These are phyloP conservation scores for Musa itinerans DNA, from an alignment of 176 grass and related monocot species.

Conservation along the genomic window DNA sequence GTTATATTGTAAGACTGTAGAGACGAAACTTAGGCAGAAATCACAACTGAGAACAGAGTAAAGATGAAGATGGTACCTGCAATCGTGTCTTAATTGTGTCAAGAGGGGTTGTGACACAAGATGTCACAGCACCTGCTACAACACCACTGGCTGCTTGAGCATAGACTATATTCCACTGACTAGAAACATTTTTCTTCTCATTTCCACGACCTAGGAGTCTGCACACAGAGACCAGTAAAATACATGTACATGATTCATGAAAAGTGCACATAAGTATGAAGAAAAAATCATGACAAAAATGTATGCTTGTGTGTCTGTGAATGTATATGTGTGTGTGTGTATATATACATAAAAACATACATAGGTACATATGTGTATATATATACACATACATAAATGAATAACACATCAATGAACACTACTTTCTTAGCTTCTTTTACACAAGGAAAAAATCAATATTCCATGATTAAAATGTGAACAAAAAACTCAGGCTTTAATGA, in stretches of 20 bases:
- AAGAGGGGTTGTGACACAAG: constrained; percentile 88
- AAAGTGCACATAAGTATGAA: not conserved
- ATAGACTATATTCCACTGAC: constrained; percentile 55
- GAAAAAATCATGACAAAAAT: not conserved
- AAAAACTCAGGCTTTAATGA: no score
- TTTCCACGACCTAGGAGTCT: constrained; percentile 52
- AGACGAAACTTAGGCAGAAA: no score
- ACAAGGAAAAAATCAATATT: no score
- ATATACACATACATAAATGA: no score
- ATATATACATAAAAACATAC: no score
- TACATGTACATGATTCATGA: not conserved
- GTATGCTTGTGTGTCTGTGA: no score
- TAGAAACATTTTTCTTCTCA: constrained; percentile 46
- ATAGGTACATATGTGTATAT: no score
- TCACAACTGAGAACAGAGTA: not conserved
- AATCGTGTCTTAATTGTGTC: constrained; percentile 96
- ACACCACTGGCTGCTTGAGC: constrained; percentile 90
- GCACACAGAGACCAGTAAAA: constrained; percentile 15
- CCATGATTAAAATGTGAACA: no score
- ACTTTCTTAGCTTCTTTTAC: no score
- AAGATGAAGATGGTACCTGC: constrained; percentile 42
- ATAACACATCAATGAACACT: no score
- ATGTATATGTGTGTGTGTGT: no score
- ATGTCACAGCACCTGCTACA: constrained; percentile 73
- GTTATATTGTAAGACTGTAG: not conserved